phyloP scores from a whole-genome alignment of 1,139 yeast genomes.

The Zygoascus meyerae region DNA sequence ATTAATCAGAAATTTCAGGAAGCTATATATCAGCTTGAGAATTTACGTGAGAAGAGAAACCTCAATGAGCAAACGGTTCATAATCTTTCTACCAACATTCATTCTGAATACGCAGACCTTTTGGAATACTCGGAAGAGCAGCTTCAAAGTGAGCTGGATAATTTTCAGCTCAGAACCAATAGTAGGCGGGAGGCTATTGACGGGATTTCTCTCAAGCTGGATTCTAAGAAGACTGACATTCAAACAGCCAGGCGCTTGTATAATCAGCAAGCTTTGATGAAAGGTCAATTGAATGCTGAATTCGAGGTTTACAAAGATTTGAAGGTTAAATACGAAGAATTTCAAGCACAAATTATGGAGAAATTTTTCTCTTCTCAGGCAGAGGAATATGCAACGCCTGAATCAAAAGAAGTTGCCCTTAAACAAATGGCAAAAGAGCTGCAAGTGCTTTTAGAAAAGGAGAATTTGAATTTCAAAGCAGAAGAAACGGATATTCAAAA shows the following conservation, averaged over 20 bases:
- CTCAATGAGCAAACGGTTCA: slow-evolving; percentile 46
- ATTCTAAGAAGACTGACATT: slow-evolving; percentile 23
- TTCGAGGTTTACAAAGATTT: slow-evolving; percentile 34
- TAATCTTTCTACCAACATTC: slow-evolving; percentile 45
- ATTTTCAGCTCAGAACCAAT: slow-evolving; percentile 47
- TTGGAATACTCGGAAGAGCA: slow-evolving; percentile 48
- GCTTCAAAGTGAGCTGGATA: slow-evolving; percentile 44
- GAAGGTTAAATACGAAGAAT: no score
- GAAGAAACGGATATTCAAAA: slow-evolving; percentile 24
- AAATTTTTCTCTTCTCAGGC: no score
- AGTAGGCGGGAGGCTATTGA: slow-evolving; percentile 32
- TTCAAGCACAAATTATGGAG: no score
- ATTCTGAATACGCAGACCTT: slow-evolving; percentile 20
- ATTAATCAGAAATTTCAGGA: slow-evolving; percentile 80
- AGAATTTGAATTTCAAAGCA: slow-evolving; percentile 12
- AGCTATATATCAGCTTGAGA: slow-evolving; percentile 58
- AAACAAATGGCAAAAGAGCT: slow-evolving; percentile 14
- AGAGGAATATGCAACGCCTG: no score
- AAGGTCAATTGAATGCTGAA: slow-evolving; percentile 55
- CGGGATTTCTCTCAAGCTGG: slow-evolving; percentile 15
- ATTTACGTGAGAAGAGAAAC: slow-evolving; percentile 35
- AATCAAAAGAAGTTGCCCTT: slow-evolving; percentile 2
- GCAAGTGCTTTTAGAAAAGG: slow-evolving; percentile 17
- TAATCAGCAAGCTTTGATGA: slow-evolving; percentile 43
- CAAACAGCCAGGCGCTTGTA: slow-evolving; percentile 33